phyloP scores from a whole-genome alignment of 148 eudicot species.

The Mesembryanthemum crystallinum region DNA sequence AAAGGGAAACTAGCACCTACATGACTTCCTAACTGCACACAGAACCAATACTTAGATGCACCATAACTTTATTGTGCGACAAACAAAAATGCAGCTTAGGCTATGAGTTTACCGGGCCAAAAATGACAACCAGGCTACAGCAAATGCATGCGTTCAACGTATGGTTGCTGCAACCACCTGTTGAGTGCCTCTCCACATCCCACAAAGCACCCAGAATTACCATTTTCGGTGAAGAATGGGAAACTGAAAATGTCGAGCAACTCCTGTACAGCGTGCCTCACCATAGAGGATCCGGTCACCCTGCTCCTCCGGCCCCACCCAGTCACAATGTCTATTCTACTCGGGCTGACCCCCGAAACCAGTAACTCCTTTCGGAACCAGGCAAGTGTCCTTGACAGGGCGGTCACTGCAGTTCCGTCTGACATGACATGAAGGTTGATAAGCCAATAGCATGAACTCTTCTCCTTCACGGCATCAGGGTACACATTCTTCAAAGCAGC shows the following conservation, averaged over 20 bases:
- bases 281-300: conserved; percentile 84
- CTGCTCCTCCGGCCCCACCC: conserved; percentile 97
- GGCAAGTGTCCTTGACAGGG: conserved; percentile 89
- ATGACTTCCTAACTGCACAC: conserved; percentile 7
- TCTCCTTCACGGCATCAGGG: conserved; percentile 76
- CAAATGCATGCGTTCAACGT: conserved; percentile 94
- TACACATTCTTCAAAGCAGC: conserved; percentile 89
- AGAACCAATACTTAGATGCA: conserved; percentile 13
- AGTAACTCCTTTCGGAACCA: conserved; percentile 71
- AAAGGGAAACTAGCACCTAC: not conserved
- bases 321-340: conserved; percentile 85
- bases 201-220: conserved; percentile 89
- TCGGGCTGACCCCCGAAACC: conserved; percentile 53
- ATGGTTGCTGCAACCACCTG: conserved; percentile 71
- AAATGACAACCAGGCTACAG: conserved; percentile 33
- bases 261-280: conserved; percentile 87
- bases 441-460: conserved; percentile 82
- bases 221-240: conserved; percentile 71
- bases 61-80: conserved; percentile 12
- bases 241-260: conserved; percentile 64
- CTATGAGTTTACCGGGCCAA: not conserved
- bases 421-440: conserved; percentile 98
- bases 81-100: conserved; percentile 21
- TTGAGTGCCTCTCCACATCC: conserved; percentile 89
- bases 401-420: conserved; percentile 94